Conservation (phyloP, 140 eudicot genomes). For the Anethum foeniculum region DNA sequence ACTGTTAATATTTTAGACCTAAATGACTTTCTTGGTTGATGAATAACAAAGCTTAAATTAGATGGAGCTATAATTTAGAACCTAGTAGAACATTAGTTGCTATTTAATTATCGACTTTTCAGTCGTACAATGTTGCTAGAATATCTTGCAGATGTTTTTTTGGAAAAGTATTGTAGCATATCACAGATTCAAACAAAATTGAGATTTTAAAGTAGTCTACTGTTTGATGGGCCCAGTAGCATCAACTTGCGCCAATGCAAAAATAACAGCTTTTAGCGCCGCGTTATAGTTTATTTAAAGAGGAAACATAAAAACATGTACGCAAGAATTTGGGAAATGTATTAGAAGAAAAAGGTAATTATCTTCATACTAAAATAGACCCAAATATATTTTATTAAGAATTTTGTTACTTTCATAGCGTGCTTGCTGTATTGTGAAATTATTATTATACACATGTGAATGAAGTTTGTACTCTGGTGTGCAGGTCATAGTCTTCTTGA, state of each 20-base stretch:
- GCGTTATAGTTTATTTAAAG: not conserved
- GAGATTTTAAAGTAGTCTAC: not conserved
- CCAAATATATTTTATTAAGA: not conserved
- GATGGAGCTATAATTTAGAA: not conserved
- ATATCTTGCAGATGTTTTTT: not conserved
- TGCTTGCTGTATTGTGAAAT: not conserved
- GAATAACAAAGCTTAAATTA: not conserved
- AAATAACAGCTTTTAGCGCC: not conserved
- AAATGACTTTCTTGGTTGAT: not conserved
- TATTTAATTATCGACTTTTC: not conserved
- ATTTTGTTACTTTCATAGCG: not conserved
- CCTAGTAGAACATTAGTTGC: not conserved
- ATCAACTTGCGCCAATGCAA: not conserved
- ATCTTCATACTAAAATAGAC: not conserved
- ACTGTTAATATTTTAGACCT: not conserved
- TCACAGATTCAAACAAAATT: not conserved
- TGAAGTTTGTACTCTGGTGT: slow-evolving; percentile 11
- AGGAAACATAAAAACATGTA: not conserved
- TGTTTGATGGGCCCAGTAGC: not conserved
- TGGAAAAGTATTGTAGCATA: not conserved
- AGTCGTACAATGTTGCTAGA: too few species aligned
- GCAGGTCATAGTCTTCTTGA: slow-evolving; percentile 48
- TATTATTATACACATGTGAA: not conserved
- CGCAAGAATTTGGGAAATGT: not conserved
- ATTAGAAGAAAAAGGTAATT: not conserved